Evolutionary conservation across 2,329 filamentous ascomycete genomes (phyloP).

Genomic region (Onygenales sp.): DNA sequence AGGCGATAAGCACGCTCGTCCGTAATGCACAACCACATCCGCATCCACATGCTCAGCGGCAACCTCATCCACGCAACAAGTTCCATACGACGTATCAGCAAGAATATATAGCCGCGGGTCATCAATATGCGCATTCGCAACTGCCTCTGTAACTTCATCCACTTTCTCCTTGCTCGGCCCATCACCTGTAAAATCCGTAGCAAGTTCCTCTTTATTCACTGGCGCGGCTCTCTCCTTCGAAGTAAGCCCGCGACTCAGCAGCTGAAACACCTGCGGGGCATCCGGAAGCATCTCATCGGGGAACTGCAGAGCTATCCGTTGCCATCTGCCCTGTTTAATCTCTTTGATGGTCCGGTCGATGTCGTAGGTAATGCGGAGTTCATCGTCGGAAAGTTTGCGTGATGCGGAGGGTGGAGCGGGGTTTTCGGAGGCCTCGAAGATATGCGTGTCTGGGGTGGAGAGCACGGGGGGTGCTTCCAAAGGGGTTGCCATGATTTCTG

Average conservation of each 20-base stretch:
- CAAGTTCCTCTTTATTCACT: conserved; percentile 8
- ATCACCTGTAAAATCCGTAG: conserved; percentile 11
- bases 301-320: conserved; percentile 82
- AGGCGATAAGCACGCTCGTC: conserved; percentile 81
- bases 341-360: conserved; percentile 68
- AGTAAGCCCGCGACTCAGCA: conserved; percentile 47
- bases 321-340: conserved; percentile 62
- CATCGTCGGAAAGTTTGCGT: conserved; percentile 50
- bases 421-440: conserved; percentile 45
- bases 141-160: background rate
- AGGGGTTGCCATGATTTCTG: conserved; percentile 9
- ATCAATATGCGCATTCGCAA: conserved; percentile 11
- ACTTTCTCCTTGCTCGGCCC: conserved; percentile 13
- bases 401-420: conserved; percentile 16
- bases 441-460: conserved; percentile 53
- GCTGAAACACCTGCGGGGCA: conserved; percentile 67
- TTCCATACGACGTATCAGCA: conserved; percentile 91
- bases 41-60: conserved; percentile 89
- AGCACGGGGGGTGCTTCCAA: conserved; percentile 46
- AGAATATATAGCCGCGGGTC: conserved; percentile 62
- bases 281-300: conserved; percentile 87
- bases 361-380: conserved; percentile 72
- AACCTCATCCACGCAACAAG: conserved; percentile 94
- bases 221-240: conserved; percentile 12
- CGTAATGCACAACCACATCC: conserved; percentile 89